Base-by-base conservation (phyloP, 2,329 filamentous ascomycete species). In the Penicillium sp. region DNA sequence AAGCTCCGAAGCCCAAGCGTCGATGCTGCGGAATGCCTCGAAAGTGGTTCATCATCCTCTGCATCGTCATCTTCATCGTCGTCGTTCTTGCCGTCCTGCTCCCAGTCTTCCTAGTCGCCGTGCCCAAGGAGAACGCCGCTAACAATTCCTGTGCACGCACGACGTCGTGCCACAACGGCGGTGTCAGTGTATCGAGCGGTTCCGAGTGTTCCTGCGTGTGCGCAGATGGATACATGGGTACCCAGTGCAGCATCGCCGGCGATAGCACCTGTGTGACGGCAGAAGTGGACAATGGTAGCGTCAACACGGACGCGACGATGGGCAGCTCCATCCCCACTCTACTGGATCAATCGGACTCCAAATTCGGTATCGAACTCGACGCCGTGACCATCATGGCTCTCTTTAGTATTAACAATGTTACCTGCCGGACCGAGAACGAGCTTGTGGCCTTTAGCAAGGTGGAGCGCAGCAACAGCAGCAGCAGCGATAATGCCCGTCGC, bases 171-270 rank as follows among this genome's bases (percentile, higher is more conserved):
- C 77, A 84, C 52, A 96, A 98, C 62, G 91, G 91, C 10, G 93
- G 93, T 27, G 87, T 87, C 19, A 92, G 87, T 54, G 84, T 93
- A 16, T 75, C 91, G 21, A 84, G 83, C 16, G 80, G 85, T 55
- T 83, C 85, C 3, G 78, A 83, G 21, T 98, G 93, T 76, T 88
- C 88, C 13, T 99, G 93, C 71, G 86, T 97, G 44, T 99, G 93
- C 74, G 86, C 88, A 22, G 92, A 95, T 66, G 91, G 93, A 1
- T 98, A 93, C 71, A 93, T 90, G 0, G 88, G 88, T 22, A 76
- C 76, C 1, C 81, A 78, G 16, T 90, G 88, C 68, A 79, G 75
- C 2, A 76, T 74, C 4, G 63, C 75, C 14, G 74, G 78, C 14
- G 81, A 82, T 55, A 76, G 81, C 24, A 76, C 76, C 47, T 90